Base-by-base conservation (phyloP, 116 monocot species). In the Dioscorea cayenensis region DNA sequence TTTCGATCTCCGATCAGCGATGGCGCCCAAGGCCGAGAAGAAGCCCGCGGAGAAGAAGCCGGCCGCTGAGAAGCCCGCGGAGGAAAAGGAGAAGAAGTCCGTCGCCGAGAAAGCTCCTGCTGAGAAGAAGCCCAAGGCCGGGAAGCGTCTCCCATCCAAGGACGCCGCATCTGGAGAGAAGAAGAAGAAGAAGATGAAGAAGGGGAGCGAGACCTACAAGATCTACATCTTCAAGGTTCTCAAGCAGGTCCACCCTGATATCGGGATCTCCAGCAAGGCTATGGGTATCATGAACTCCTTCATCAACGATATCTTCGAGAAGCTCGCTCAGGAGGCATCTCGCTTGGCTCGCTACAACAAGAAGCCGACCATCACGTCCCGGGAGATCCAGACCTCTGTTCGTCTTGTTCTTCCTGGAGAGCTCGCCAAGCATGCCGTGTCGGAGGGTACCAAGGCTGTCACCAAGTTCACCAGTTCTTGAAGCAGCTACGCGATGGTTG, bases 281-380 rank as follows among this genome's bases (percentile, higher is more conserved):
- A 91, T 91, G 90, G 79, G 84, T 19, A 90, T 90, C 77, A 90
- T 90, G 90, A 90, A 90, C 84, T 77, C 77, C 67, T 90, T 90
- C 80, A 90, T 90, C 66, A 90, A 90, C 77, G 90, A 90, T 75
- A 87, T 87, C 69, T 90, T 90, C 62, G 90, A 90, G 87, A 87
- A 90, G 78, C 87, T 90, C 72, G 90, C 90, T 2, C 68, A 76
- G 59, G 90, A 90, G 73, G 73, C 90, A 1, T 17, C 66, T 1
- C 71, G 76, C 29, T 82, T 86, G 62, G 82, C 85, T 16, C 66
- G 85, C 0, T 91, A 91, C 84, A 91, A 87, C 87, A 91, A 91
- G 82, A 87, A 85, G 87, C 91, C 87, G 1, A 90, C 90, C 27
- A 75, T 90, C 82, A 90, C 91, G 36, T 91, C 91, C 58, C 67